phyloP scores from a whole-genome alignment of 768 basidiomycete species.

The Chalciporus pseudorubinellus region DNA sequence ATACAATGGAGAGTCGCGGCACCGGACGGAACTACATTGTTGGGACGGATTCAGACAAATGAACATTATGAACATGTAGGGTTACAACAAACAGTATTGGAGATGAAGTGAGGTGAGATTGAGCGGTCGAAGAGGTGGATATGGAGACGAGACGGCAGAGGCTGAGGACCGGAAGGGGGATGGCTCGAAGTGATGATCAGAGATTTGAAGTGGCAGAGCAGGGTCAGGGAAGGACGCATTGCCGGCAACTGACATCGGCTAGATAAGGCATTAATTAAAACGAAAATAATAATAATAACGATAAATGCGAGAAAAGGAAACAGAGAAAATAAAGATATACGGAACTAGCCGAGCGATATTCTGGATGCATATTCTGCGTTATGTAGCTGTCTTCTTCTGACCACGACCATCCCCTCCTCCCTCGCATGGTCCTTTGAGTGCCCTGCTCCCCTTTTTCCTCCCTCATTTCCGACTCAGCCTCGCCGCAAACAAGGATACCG shows the following conservation, averaged over 20 bases:
- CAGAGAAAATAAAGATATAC: slow-evolving; percentile 11
- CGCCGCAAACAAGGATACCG: slow-evolving; percentile 53
- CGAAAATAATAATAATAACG: slow-evolving; percentile 6
- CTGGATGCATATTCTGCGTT: slow-evolving; percentile 18
- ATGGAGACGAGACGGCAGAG: slow-evolving; percentile 1
- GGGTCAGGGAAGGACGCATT: slow-evolving; percentile 4
- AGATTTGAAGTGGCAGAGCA: slow-evolving; percentile 22
- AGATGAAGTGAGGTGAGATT: background rate
- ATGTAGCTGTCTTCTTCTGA: slow-evolving; percentile 33
- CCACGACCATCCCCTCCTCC: slow-evolving; percentile 23
- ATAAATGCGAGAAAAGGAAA: slow-evolving; percentile 3
- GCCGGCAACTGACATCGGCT: slow-evolving; percentile 25
- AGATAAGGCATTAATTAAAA: slow-evolving; percentile 22
- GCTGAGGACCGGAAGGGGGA: background rate
- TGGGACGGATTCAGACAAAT: background rate
- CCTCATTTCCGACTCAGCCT: slow-evolving; percentile 39
- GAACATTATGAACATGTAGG: background rate
- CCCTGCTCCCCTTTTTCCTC: slow-evolving; percentile 24
- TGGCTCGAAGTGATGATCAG: background rate
- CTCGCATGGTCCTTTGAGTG: slow-evolving; percentile 38
- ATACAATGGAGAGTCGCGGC: slow-evolving; percentile 1
- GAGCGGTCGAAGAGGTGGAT: background rate
- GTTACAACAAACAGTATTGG: background rate
- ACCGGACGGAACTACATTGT: slow-evolving; percentile 17
- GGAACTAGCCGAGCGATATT: slow-evolving; percentile 30